Base-by-base conservation (phyloP, 2,329 filamentous ascomycete genomes). In the Aureobasidium sp. region DNA sequence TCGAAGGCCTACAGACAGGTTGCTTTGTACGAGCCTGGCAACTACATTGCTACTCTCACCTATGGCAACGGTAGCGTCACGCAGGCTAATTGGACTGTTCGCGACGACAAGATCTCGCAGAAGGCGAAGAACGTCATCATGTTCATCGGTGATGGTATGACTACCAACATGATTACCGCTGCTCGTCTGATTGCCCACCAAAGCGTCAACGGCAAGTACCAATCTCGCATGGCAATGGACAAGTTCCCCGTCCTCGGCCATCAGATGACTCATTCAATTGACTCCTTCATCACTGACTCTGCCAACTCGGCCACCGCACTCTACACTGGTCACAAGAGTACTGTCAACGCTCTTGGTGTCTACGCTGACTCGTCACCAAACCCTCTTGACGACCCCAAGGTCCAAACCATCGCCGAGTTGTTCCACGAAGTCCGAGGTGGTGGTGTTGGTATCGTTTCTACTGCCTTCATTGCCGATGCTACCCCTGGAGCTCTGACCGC, bases 231-330 rank as follows among this genome's bases (percentile, higher is more conserved):
- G 81, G 63, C 68, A 17, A 67, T 95, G 79, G 90, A 95, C 77
- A 82, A 91, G 70, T 94, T 94, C 76, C 90, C 90, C 2, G 63
- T 92, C n/a, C 72, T 93, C 12, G 90, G 90, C 22, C 90, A 95
- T 73, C 90, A 93, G 76, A 93, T 94, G 82, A 92, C 90, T 12
- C 89, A 93, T 75, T 92, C 89, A 1, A 84, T 94, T 70, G 89
- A 93, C 76, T 86, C 81, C 55, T 93, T 89, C 80, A 93, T 94
- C 71, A 94, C 90, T 41, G 90, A 94, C 74, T 90, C 87, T 64
- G 90, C 90, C 75, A 94, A 94, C 77, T 91, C 87, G 5, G 90
- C 90, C 4, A 90, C 87, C 47, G 88, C 90, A 17, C 79, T 94
- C 20, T 94, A 93, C 77, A 86, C 84, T 27, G 90, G 90, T 37